These are phyloP conservation scores for Spongispora temasekensis DNA, from an alignment of 1,284 basidiomycete genomes.

Conservation along the genomic window DNA sequence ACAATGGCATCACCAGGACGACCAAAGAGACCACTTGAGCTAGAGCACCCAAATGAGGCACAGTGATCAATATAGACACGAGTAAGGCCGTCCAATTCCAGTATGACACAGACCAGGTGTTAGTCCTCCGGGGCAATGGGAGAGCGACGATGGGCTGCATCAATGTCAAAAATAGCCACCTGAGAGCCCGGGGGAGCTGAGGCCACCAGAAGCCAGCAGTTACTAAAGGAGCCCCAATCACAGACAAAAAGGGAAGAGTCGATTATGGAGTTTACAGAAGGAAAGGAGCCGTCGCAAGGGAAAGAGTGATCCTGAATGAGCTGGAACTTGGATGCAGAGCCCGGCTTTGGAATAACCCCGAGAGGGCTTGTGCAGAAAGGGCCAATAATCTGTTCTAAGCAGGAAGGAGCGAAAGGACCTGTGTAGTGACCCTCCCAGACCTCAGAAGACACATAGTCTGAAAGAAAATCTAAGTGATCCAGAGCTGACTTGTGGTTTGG, in stretches of 20 bases:
- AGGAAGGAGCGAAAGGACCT: background rate
- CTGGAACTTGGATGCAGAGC: conserved; percentile 6
- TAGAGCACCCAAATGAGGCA: background rate
- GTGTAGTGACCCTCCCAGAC: background rate
- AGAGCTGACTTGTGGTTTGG: conserved; percentile 16
- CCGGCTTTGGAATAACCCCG: conserved; percentile 22
- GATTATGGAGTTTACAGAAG: conserved; percentile 32
- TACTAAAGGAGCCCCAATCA: conserved; percentile 34
- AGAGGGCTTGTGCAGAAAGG: conserved; percentile 24
- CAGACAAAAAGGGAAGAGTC: conserved; percentile 20
- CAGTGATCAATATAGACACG: conserved; percentile 12
- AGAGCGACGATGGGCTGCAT: conserved; percentile 20
- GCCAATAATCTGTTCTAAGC: conserved; percentile 14
- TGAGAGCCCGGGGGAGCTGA: conserved; percentile 21
- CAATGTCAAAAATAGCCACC: conserved; percentile 20
- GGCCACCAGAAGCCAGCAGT: conserved; percentile 14
- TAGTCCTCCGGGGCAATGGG: conserved; percentile 16
- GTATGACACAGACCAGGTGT: conserved; percentile 19
- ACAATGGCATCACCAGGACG: background rate
- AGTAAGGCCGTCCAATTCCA: background rate
- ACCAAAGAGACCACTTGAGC: background rate
- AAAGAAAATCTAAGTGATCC: conserved; percentile 2
- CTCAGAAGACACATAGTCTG: conserved; percentile 1
- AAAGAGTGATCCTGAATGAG: conserved; percentile 28
- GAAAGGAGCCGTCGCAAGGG: conserved; percentile 3